phyloP scores from a whole-genome alignment of 768 basidiomycete species.

The Tylopilus sp. region DNA sequence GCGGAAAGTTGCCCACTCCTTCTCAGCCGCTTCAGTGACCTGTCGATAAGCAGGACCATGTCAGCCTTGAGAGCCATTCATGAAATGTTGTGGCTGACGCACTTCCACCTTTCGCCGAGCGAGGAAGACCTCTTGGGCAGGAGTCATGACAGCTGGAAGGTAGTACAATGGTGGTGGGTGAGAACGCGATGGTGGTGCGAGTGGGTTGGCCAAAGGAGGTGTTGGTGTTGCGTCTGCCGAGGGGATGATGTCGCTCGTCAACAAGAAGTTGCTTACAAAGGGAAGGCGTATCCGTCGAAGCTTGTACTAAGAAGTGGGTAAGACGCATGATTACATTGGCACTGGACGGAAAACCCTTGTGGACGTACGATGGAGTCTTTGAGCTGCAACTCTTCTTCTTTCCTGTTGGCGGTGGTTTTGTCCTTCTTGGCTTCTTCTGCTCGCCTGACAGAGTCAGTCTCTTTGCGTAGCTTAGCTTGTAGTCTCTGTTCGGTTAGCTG shows the following conservation, averaged over 20 bases:
- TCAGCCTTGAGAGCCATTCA: neutral
- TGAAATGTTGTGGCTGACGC: constrained; percentile 12
- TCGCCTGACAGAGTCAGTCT: constrained; percentile 81
- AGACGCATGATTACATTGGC: neutral
- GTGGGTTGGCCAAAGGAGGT: constrained; percentile 30
- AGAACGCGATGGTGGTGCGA: constrained; percentile 52
- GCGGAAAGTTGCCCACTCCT: constrained; percentile 65
- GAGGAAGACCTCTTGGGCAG: constrained; percentile 69
- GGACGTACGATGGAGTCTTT: constrained; percentile 74
- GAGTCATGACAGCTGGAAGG: constrained; percentile 63
- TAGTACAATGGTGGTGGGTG: constrained; percentile 80
- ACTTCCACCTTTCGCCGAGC: constrained; percentile 62
- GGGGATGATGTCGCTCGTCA: constrained; percentile 68
- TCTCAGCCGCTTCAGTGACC: constrained; percentile 61
- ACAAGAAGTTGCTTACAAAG: constrained; percentile 67
- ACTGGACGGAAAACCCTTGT: neutral
- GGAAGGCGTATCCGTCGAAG: constrained; percentile 70
- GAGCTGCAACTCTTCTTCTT: constrained; percentile 78
- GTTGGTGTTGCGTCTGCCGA: constrained; percentile 30
- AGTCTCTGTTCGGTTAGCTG: constrained; percentile 81
- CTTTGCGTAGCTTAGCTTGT: constrained; percentile 80
- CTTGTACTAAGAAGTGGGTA: constrained; percentile 52
- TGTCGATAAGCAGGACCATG: constrained; percentile 24
- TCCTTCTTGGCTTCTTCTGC: constrained; percentile 86
- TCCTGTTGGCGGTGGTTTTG: constrained; percentile 69